Evolutionary conservation across 306 rosid genomes (phyloP).

Genomic region (Vigna angularis): DNA sequence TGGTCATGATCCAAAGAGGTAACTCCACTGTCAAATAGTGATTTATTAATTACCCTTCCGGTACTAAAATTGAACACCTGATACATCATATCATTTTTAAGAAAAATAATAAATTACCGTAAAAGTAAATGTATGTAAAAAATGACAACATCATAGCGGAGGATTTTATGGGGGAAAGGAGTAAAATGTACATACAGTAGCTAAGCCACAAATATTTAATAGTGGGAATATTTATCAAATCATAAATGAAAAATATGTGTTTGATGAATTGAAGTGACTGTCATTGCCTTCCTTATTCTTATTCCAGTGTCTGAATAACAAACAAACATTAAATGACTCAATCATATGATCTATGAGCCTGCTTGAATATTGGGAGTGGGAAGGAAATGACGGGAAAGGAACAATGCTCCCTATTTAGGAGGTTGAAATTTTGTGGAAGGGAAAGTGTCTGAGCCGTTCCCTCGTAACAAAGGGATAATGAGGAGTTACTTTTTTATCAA

Average conservation of each 20-base stretch:
- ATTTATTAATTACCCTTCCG: conserved; percentile 81
- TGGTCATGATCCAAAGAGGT: conserved; percentile 93
- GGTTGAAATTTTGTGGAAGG: conserved; percentile 9
- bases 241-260: conserved; percentile 7
- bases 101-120: conserved; percentile 26
- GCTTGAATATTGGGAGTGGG: not conserved
- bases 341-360: not conserved
- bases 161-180: conserved; percentile 12
- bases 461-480: not conserved
- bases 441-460: conserved; percentile 2
- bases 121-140: conserved; percentile 8
- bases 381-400: conserved; percentile 7
- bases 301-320: conserved; percentile 4
- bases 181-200: not conserved
- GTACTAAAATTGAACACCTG: conserved; percentile 99
- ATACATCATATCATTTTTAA: conserved; percentile 38
- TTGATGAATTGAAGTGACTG: conserved; percentile 34
- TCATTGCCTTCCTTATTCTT: conserved; percentile 26
- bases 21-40: conserved; percentile 77
- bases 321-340: not conserved
- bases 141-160: conserved; percentile 9
- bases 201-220: not conserved
- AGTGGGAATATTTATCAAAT: conserved; percentile 19
- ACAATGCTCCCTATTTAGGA: conserved; percentile 1
- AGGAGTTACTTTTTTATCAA: not conserved